phyloP scores from a whole-genome alignment of 2,329 filamentous ascomycete species.

The Penicillium verrucosum region DNA sequence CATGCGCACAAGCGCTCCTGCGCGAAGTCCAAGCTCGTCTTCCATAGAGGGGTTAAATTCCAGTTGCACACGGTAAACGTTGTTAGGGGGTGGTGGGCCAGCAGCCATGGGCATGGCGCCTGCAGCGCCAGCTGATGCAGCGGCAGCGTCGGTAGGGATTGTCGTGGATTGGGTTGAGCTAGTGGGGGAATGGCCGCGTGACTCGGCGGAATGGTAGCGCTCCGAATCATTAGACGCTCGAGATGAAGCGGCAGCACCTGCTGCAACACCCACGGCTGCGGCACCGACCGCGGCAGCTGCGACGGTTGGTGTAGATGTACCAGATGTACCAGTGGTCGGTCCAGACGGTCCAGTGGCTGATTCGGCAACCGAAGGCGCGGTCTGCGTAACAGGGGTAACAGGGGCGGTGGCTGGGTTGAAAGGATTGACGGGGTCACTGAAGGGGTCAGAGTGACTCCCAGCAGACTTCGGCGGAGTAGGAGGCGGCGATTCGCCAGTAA shows the following conservation, averaged over 20 bases:
- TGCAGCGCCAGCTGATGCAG: conserved; percentile 11
- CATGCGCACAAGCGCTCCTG: conserved; percentile 81
- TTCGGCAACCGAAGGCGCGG: conserved; percentile 22
- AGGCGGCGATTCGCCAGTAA: conserved; percentile 34
- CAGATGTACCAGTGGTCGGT: conserved; percentile 23
- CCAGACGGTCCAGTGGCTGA: conserved; percentile 28
- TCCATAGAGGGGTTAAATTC: conserved; percentile 91
- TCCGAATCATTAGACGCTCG: conserved; percentile 21
- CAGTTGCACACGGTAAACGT: conserved; percentile 88
- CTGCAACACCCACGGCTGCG: conserved; percentile 41
- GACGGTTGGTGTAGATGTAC: conserved; percentile 30
- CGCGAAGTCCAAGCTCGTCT: conserved; percentile 79
- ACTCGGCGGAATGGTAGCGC: conserved; percentile 21
- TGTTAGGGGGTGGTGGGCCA: conserved; percentile 49
- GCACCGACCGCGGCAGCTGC: conserved; percentile 39
- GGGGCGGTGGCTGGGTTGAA: conserved; percentile 54
- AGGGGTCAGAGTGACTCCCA: conserved; percentile 44
- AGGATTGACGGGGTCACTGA: conserved; percentile 62
- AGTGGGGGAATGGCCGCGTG: conserved; percentile 22
- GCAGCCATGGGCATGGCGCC: conserved; percentile 18
- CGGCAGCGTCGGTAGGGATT: conserved; percentile 25
- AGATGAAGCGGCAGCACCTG: conserved; percentile 37
- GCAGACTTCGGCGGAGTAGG: conserved; percentile 41
- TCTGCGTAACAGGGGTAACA: not conserved
- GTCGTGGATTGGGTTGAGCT: conserved; percentile 19